Base-by-base conservation (phyloP, 441 rosid species). In the Erodium chrysanthum region DNA sequence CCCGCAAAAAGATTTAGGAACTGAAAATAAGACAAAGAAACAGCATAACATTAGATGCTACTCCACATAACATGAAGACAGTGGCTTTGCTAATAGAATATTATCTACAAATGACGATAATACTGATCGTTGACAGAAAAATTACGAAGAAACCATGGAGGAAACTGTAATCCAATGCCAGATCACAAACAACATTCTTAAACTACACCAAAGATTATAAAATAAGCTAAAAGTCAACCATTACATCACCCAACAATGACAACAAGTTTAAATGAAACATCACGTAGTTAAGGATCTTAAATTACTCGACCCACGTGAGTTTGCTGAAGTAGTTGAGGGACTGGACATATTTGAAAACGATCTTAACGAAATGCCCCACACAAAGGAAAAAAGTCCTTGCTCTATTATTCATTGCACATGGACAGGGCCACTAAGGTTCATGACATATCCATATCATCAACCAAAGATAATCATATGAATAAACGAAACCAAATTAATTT, bases 11-110 rank as follows among this genome's bases (percentile, higher is more conserved):
- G 42, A 31, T 29, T 31, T 9, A 62, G 63, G 63, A 23, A 10
- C 63, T 59, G 63, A 59, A 59, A 59, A 33, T 18, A 56, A 9
- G 63, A 59, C 7, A 54, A n/a, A 20, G 15, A 59, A 22, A 59
- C 63, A 59, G 23, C 31, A 59, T 22, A 21, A 23, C n/a, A 59
- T 59, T 59, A 59, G 29, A 58, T 54, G 8, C 4, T n/a, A 15
- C 15, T 44, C 52, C 1, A 27, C 31, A 27, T 27, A 27, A 27
- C 31, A 27, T 27, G 31, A 27, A 27, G 31, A 27, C 31, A 27
- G 31, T 27, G 31, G 31, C 4, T 27, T 27, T 1, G 31, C 31
- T 27, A 27, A 4, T 27, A 3, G 44, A 37, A 9, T 1, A 7
- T 10, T 42, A 42, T 42, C 14, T 1, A 31, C 6, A 37, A 37